These are phyloP conservation scores for Neoarthrinium moseri DNA, from an alignment of 2,329 filamentous ascomycete species.

Conservation along the genomic window DNA sequence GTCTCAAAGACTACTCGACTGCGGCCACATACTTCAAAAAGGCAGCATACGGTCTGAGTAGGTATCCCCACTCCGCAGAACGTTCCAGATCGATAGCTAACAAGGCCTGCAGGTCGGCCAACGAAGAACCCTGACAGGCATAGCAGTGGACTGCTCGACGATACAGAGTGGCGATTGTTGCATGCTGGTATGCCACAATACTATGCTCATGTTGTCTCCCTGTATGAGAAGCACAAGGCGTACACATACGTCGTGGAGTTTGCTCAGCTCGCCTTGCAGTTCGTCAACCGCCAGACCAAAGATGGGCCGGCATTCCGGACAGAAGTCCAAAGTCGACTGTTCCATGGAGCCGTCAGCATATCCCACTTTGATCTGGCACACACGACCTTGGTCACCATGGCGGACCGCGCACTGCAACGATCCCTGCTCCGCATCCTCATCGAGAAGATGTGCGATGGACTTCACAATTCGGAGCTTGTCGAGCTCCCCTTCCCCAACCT, in stretches of 20 bases:
- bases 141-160: constrained; percentile 68
- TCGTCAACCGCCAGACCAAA: constrained; percentile 39
- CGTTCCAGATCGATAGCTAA: constrained; percentile 19
- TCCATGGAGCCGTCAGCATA: constrained; percentile 76
- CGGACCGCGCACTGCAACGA: constrained; percentile 68
- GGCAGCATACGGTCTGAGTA: constrained; percentile 80
- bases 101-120: constrained; percentile 37
- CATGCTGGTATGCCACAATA: constrained; percentile 78
- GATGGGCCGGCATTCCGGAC: constrained; percentile 46
- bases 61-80: constrained; percentile 35
- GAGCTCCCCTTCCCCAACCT: constrained; percentile 77
- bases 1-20: constrained; percentile 68
- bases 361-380: constrained; percentile 83
- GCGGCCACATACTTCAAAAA: constrained; percentile 79
- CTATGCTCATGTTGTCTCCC: constrained; percentile 78
- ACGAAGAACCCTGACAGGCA: constrained; percentile 47
- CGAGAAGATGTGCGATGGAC: constrained; percentile 67
- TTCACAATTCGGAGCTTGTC: constrained; percentile 66
- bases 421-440: constrained; percentile 70
- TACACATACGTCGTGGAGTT: constrained; percentile 85
- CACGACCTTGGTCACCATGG: constrained; percentile 71
- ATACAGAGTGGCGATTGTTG: constrained; percentile 68
- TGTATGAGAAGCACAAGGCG: constrained; percentile 77
- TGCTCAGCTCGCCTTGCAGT: constrained; percentile 71
- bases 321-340: constrained; percentile 80